phyloP scores from a whole-genome alignment of 2,329 filamentous ascomycete species.

The Alternaria solani region DNA sequence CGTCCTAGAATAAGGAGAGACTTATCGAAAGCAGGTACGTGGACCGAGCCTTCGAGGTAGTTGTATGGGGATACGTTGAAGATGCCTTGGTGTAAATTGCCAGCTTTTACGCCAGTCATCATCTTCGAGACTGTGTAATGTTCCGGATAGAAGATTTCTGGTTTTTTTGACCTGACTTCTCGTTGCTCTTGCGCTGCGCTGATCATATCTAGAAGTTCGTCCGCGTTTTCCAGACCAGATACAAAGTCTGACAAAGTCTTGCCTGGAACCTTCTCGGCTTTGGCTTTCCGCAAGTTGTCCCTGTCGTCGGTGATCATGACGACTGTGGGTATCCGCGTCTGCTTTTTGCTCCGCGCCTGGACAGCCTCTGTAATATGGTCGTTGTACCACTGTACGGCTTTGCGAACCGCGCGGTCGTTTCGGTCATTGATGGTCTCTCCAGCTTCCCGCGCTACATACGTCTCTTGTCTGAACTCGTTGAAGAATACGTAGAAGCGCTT shows the following conservation, averaged over 20 bases:
- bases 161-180: constrained; percentile 69
- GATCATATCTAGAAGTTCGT: constrained; percentile 91
- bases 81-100: constrained; percentile 88
- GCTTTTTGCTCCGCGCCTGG: constrained; percentile 61
- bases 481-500: constrained; percentile 99
- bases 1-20: constrained; percentile 86
- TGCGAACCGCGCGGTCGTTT: constrained; percentile 90
- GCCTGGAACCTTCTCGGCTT: constrained; percentile 74
- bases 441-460: constrained; percentile 75
- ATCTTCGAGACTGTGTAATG: constrained; percentile 89
- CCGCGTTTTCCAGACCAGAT: constrained; percentile 80
- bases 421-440: constrained; percentile 95
- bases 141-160: constrained; percentile 83
- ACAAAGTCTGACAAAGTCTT: constrained; percentile 77
- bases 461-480: constrained; percentile 96
- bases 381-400: constrained; percentile 88
- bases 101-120: constrained; percentile 90
- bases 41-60: constrained; percentile 91
- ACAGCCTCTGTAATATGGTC: constrained; percentile 75
- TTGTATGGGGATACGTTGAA: constrained; percentile 99
- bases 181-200: constrained; percentile 77
- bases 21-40: constrained; percentile 89
- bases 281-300: constrained; percentile 84
- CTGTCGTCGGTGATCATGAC: constrained; percentile 96
- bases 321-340: constrained; percentile 71